A percentile compares a stretch with the other conserved stretches of the same genome.
phyloP scores from a whole-genome alignment of 352 stramenopile species.

The Phytophthora colocasiae region DNA sequence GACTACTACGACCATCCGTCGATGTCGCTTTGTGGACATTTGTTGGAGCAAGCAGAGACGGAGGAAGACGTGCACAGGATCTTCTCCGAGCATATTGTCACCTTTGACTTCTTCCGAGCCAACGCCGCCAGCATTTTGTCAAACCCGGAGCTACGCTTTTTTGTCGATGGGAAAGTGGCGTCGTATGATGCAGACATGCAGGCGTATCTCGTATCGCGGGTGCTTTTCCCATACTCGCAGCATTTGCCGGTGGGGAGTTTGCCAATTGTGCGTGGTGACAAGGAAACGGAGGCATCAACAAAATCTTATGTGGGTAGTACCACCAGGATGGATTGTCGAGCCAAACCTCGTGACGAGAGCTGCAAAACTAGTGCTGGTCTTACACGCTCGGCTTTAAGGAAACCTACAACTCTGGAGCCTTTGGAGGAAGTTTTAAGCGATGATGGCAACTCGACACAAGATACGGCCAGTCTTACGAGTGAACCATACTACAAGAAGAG shows the following conservation, averaged over 20 bases:
- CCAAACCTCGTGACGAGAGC: not conserved
- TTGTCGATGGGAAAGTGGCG: constrained; percentile 67
- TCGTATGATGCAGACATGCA: constrained; percentile 68
- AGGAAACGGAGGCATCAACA: constrained; percentile 7
- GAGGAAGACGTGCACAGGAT: constrained; percentile 58
- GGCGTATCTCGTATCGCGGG: constrained; percentile 64
- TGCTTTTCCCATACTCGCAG: constrained; percentile 73
- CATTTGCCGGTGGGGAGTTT: constrained; percentile 36
- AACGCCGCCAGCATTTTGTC: constrained; percentile 51
- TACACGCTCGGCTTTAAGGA: constrained; percentile 8
- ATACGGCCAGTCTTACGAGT: constrained; percentile 45
- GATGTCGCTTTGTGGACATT: constrained; percentile 80
- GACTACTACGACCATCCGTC: constrained; percentile 53
- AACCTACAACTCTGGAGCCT: constrained; percentile 20
- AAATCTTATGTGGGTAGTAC: not conserved
- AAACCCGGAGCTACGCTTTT: constrained; percentile 65
- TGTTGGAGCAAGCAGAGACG: constrained; percentile 51
- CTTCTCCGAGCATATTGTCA: constrained; percentile 75
- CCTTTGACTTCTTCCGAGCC: constrained; percentile 66
- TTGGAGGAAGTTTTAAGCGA: constrained; percentile 43
- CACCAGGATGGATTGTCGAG: not conserved
- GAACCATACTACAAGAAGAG: constrained; percentile 68
- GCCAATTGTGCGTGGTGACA: constrained; percentile 2
- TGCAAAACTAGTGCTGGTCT: constrained; percentile 1
- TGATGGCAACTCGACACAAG: constrained; percentile 39